Evolutionary conservation across 192 early-diverging fungal species (phyloP).

Genomic region (Backusella psychrophila): DNA sequence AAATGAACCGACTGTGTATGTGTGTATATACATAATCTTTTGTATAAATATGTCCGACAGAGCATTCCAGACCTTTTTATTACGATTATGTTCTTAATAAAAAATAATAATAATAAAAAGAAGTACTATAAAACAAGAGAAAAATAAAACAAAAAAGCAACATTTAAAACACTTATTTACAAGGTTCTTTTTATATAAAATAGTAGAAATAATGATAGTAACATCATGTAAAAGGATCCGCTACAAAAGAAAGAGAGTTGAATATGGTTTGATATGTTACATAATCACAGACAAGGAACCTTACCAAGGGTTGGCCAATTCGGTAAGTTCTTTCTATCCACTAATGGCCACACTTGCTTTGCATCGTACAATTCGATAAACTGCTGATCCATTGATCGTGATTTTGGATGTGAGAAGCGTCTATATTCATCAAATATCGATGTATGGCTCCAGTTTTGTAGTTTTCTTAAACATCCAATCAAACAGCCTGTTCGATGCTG

Average conservation of each 20-base stretch:
- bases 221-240: neutral
- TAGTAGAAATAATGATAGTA: neutral
- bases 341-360: slow-evolving; percentile 60
- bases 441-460: slow-evolving; percentile 93
- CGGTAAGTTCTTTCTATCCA: slow-evolving; percentile 57
- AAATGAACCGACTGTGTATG: neutral
- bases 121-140: neutral
- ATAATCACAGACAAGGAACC: neutral
- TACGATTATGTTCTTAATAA: neutral
- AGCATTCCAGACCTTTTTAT: slow-evolving; percentile 1
- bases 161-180: neutral
- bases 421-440: slow-evolving; percentile 99
- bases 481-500: slow-evolving; percentile 95
- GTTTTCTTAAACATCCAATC: slow-evolving; percentile 90
- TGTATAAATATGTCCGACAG: neutral
- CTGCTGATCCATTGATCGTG: slow-evolving; percentile 82
- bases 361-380: slow-evolving; percentile 83
- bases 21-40: neutral
- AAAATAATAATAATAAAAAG: no score
- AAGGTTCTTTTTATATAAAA: neutral
- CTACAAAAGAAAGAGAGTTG: neutral
- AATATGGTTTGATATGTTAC: neutral
- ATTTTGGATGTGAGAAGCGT: slow-evolving; percentile 84
- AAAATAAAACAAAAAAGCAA: neutral
- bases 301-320: slow-evolving; percentile 64